Conservation (phyloP, 441 rosid genomes). For the Croton setiger region DNA sequence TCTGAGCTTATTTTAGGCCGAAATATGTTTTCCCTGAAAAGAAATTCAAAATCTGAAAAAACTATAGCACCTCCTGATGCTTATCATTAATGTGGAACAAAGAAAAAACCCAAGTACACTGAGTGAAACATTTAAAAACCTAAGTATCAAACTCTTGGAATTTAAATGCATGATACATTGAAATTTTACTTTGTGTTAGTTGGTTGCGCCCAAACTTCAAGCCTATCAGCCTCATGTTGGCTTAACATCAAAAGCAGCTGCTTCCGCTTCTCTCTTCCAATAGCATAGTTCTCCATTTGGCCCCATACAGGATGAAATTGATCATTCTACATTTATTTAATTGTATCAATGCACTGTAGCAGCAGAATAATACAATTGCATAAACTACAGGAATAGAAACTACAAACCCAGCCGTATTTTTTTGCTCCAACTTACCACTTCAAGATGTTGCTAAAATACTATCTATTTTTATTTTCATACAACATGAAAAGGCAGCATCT, state of each 20-base stretch:
- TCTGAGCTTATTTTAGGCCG: conserved; percentile 77
- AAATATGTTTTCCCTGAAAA: conserved; percentile 59
- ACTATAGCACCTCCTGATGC: not conserved
- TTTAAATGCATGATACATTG: not conserved
- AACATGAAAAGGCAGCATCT: not conserved
- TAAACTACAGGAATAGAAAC: not conserved
- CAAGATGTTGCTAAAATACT: not conserved
- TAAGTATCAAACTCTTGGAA: not conserved
- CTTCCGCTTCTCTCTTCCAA: conserved; percentile 84
- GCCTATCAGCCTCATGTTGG: conserved; percentile 98
- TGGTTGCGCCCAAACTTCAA: conserved; percentile 99
- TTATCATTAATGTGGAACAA: not conserved
- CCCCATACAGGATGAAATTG: conserved; percentile 97
- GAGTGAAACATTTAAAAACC: conserved; percentile 2
- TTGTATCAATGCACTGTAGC: conserved; percentile 21
- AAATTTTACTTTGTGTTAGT: conserved; percentile 64
- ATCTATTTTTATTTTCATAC: not conserved
- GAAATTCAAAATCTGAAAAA: conserved; percentile 10
- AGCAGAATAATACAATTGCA: conserved; percentile 6
- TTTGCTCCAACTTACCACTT: conserved; percentile 9
- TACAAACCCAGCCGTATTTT: not conserved
- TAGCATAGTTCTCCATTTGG: conserved; percentile 72
- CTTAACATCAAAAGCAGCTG: conserved; percentile 93
- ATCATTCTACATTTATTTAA: conserved; percentile 50
- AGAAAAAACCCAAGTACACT: not conserved